Base-by-base conservation (phyloP, 352 stramenopile genomes). In the Globisporangium echinulatum region DNA sequence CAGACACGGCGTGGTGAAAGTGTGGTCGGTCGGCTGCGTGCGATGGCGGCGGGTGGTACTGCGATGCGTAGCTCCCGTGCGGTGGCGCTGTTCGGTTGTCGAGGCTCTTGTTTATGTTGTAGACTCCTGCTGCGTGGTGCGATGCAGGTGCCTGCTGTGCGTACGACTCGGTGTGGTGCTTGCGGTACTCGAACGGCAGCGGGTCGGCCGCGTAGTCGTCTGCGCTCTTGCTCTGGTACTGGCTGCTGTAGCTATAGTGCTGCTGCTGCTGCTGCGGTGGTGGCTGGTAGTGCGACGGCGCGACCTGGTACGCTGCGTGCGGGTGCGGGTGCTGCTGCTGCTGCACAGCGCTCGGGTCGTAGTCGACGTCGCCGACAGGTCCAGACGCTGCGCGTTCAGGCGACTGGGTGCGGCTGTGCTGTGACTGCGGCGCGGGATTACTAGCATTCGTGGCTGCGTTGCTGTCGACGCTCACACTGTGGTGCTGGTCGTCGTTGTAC, bases 131-230 rank as follows among this genome's bases (percentile, higher is more conserved):
- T 8, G 11, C 4, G 11, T 47, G 25, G 43, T 36, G 25, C 54
- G 53, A 5, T 60, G 55, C 38, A 36, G 40, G 33, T 37, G 42
- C 17, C 33, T 36, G 39, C 54, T 46, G 36, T 11, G 54, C 6
- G 49, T 80, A 82, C 53, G 71, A 59, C 53, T 82, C 70, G 19
- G 61, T 53, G 61, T 33, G 25, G 25, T 77, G 80, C 53, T 72
- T 75, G 62, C 75, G 78, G 66, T 93, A 93, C 58, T 93, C 81
- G 59, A 93, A 93, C 0, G 83, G 83, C 3, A 93, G 63, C 25
- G 83, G 83, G 56, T 93, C 81, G 5, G 81, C 79, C 5, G 82
- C 70, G 66, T 91, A 93, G n/a, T 88, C 79, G 36, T 91, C 78
- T 1, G 69, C 68, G 10, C 61, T 68, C 46, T 64, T 64, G 39